Percentiles rank a stretch among this genome's conserved stretches.
phyloP scores from a whole-genome alignment of 805 yeast genomes.

The Candida nemodendra region DNA sequence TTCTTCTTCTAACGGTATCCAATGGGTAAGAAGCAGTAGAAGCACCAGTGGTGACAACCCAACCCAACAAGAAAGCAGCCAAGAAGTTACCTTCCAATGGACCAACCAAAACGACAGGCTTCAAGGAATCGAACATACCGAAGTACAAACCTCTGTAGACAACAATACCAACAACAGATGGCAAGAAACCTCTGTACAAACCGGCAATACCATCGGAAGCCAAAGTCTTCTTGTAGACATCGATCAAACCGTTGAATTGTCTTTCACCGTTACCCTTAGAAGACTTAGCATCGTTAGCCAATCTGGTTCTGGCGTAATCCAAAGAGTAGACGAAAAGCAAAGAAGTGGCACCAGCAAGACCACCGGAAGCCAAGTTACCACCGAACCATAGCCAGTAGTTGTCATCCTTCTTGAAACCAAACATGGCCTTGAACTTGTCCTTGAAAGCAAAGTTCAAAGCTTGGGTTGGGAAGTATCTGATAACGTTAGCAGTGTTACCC shows the following conservation, averaged over 20 bases:
- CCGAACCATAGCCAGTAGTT: constrained; percentile 92
- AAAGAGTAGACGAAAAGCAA: constrained; percentile 91
- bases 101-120: constrained; percentile 93
- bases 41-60: constrained; percentile 98
- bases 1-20: constrained; percentile 99
- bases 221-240: constrained; percentile 93
- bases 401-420: constrained; percentile 96
- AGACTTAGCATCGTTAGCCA: constrained; percentile 96
- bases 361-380: constrained; percentile 99
- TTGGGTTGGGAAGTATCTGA: constrained; percentile 99
- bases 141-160: constrained; percentile 99
- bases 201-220: constrained; percentile 97
- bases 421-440: constrained; percentile 93
- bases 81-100: constrained; percentile 91
- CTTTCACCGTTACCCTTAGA: constrained; percentile 84
- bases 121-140: constrained; percentile 95
- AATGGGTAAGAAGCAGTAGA: constrained; percentile 98
- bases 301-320: constrained; percentile 98
- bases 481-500: constrained; percentile 99
- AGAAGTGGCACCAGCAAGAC: constrained; percentile 97
- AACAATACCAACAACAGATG: constrained; percentile 95
- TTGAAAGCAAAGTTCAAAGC: constrained; percentile 98
- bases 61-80: constrained; percentile 94
- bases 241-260: constrained; percentile 95
- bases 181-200: constrained; percentile 99